phyloP scores from a whole-genome alignment of 2,329 filamentous ascomycete genomes.

The Sclerotinia subarctica region DNA sequence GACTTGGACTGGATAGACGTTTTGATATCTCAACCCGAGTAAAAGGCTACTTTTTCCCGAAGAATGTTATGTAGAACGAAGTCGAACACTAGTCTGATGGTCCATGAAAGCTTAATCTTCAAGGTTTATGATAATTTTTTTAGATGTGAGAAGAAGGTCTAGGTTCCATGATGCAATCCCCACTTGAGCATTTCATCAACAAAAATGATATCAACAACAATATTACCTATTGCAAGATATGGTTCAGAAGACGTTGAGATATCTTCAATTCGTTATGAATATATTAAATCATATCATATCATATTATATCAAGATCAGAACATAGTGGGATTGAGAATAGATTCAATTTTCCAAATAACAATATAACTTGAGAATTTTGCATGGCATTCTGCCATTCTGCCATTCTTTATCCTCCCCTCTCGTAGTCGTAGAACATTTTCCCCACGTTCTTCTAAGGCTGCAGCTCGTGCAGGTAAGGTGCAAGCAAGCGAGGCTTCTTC shows the following conservation, averaged over 20 bases:
- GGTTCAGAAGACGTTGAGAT: neutral
- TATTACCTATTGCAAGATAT: neutral
- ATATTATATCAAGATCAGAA: neutral
- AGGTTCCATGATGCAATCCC: neutral
- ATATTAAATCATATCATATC: too few species aligned
- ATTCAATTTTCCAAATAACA: neutral
- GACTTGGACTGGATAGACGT: neutral
- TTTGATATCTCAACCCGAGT: neutral
- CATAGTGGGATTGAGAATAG: neutral
- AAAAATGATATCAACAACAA: neutral
- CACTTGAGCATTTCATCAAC: neutral
- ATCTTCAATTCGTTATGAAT: too few species aligned
- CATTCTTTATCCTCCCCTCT: neutral
- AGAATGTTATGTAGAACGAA: neutral
- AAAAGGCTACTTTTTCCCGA: too few species aligned
- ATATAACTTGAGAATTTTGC: neutral
- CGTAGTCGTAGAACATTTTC: constrained; percentile 15
- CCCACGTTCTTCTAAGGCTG: constrained; percentile 24
- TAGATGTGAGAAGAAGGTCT: too few species aligned
- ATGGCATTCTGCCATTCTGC: neutral
- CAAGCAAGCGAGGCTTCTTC: constrained; percentile 23
- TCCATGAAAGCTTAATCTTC: neutral
- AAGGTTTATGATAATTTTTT: neutral
- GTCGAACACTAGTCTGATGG: neutral
- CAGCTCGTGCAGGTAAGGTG: constrained; percentile 14